Evolutionary conservation across 2,329 filamentous ascomycete species (phyloP).

Genomic region (Aspergillus piperis): DNA sequence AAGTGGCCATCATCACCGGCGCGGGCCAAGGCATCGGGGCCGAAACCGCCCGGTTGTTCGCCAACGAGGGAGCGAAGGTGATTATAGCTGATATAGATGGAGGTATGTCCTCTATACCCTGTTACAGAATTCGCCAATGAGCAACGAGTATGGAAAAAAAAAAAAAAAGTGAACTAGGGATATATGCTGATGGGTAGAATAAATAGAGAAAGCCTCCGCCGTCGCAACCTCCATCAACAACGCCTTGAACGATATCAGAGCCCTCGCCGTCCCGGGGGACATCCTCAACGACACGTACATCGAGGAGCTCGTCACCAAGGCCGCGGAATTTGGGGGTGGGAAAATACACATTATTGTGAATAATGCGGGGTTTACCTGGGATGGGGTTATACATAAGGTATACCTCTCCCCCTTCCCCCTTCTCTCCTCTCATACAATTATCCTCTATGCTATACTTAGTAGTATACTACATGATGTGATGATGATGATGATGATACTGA

Average conservation of each 20-base stretch:
- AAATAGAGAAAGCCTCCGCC: slow-evolving; percentile 63
- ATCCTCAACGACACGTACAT: slow-evolving; percentile 72
- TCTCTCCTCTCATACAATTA: no score
- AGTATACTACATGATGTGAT: no score
- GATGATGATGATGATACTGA: no score
- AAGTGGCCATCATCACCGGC: slow-evolving; percentile 85
- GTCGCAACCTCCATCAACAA: slow-evolving; percentile 70
- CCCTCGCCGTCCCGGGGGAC: slow-evolving; percentile 52
- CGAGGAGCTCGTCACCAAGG: slow-evolving; percentile 68
- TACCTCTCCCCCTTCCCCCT: no score
- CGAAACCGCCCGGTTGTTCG: slow-evolving; percentile 77
- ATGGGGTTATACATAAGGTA: slow-evolving; percentile 84
- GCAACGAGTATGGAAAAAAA: slow-evolving; percentile 11
- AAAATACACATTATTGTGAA: slow-evolving; percentile 93
- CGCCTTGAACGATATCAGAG: no score
- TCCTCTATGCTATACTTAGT: no score
- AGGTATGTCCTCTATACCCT: slow-evolving; percentile 42
- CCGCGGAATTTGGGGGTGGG: slow-evolving; percentile 77
- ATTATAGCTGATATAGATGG: slow-evolving; percentile 81
- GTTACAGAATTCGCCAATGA: neutral
- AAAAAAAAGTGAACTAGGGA: slow-evolving; percentile 60
- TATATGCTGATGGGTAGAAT: no score
- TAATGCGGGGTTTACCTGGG: slow-evolving; percentile 91
- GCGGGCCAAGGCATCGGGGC: slow-evolving; percentile 86
- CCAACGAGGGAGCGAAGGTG: slow-evolving; percentile 84